A percentile compares a stretch with the other conserved stretches of the same genome.
Conservation (phyloP, 257 asterid genomes). For the Gentiana straminea region DNA sequence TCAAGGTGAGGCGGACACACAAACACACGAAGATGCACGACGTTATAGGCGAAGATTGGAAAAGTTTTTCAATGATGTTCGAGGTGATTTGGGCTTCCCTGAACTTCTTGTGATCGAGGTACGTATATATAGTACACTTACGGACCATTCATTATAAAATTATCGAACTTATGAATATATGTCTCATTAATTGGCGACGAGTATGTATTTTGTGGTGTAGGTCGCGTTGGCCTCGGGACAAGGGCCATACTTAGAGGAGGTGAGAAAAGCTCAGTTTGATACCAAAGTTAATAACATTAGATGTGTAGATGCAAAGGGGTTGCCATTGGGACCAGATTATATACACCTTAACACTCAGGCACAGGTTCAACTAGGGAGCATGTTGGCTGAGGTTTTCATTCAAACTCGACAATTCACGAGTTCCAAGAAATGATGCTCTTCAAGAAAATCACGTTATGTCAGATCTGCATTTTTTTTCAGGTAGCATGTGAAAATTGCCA, state of each 20-base stretch:
- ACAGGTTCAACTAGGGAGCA: constrained; percentile 25
- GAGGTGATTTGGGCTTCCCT: constrained; percentile 15
- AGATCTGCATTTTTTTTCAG: too few relatives aligned
- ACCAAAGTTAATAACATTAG: constrained; percentile 18
- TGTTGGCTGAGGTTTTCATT: constrained; percentile 26
- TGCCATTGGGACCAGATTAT: constrained; percentile 20
- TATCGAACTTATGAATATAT: too few relatives aligned
- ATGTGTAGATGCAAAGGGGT: constrained; percentile 30
- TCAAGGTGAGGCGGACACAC: constrained; percentile 29
- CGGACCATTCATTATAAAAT: not conserved
- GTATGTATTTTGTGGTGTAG: constrained; percentile 5
- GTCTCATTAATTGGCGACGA: too few relatives aligned
- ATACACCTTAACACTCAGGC: constrained; percentile 27
- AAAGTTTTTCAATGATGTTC: constrained; percentile 16
- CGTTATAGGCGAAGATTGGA: constrained; percentile 16
- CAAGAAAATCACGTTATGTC: too few relatives aligned
- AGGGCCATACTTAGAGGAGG: constrained; percentile 15
- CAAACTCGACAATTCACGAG: constrained; percentile 2
- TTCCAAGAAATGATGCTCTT: too few relatives aligned
- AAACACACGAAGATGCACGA: constrained; percentile 8
- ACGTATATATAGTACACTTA: too few relatives aligned
- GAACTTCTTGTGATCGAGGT: constrained; percentile 22
- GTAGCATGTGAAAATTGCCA: too few relatives aligned
- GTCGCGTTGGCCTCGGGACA: constrained; percentile 27
- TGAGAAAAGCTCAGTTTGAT: constrained; percentile 28